These are phyloP conservation scores for Ceratonia siliqua DNA, from an alignment of 306 rosid species.

Conservation along the genomic window DNA sequence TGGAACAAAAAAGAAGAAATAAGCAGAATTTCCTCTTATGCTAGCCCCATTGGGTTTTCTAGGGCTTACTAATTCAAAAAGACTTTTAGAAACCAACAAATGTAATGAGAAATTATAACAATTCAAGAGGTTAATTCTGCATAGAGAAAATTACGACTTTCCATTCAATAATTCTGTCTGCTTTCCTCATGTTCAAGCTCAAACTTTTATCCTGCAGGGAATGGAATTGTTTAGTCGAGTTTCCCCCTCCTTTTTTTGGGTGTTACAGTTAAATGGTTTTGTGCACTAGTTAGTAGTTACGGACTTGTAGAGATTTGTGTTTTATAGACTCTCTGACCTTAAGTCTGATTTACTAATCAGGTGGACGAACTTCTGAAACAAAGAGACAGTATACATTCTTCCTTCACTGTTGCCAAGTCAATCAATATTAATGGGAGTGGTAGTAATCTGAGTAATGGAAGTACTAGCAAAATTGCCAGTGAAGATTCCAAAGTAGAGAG, in stretches of 20 bases:
- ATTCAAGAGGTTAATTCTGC: background rate
- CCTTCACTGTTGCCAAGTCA: conserved; percentile 61
- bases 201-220: background rate
- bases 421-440: conserved; percentile 41
- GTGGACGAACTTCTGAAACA: conserved; percentile 97
- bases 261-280: background rate
- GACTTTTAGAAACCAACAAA: background rate
- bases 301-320: background rate
- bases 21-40: background rate
- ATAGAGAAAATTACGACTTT: background rate
- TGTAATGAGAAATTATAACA: background rate
- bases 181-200: background rate
- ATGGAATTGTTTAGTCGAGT: background rate
- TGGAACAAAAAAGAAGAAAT: background rate
- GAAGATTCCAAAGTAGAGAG: conserved; percentile 69
- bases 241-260: background rate
- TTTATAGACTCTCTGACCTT: background rate
- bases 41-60: background rate
- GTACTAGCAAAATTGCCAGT: conserved; percentile 63
- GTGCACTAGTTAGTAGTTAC: background rate
- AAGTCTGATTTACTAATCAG: conserved; percentile 44
- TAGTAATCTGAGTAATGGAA: conserved; percentile 70
- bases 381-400: conserved; percentile 77
- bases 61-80: background rate
- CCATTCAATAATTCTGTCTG: background rate